Evolutionary conservation across 805 yeast species (phyloP), one percentile per base, ranked within the genome.

Genomic region (Lipomyces orientalis): DNA sequence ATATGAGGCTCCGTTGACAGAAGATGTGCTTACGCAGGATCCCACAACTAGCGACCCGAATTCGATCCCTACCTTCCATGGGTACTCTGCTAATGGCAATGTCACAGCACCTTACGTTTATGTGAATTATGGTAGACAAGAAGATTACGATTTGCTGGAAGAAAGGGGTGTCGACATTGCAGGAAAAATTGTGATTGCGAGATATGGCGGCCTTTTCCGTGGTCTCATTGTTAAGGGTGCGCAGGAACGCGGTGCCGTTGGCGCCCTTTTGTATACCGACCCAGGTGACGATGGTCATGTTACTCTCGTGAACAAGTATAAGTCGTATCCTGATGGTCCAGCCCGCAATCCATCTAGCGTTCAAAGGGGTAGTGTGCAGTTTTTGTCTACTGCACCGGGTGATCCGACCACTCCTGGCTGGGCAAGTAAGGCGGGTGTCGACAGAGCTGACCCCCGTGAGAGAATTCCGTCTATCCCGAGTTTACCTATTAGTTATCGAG

Each of bases 341-440:
- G 93, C 93, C 0, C 83, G 95, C 70, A 87, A 90, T 75, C 93
- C 93, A 49, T 85, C 89, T 6, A 80, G 90, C 14, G 88, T 90
- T 37, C 93, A 90, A 79, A 82, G 95, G 73, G 95, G 95, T 0
- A 87, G 91, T 55, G 90, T 88, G 4, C 86, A 85, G 76, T 90
- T 84, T 74, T 78, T 89, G 39, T 83, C 90, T 4, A 77, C 76
- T 59, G 79, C 82, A 3, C 93, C 93, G 0, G 95, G 95, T 43
- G 95, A 90, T 74, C 95, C 95, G 19, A 85, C 93, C 0, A 87
- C 93, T 1, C 93, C 93, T 0, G 91, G 90, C 1, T 85, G 82
- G 70, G 85, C 90, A 4, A 84, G 87, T 46, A 84, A 82, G 59
- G 84, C 84, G 4, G 83, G 81, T 16, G 83, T 82, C 55, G 78